Evolutionary conservation across 2,329 filamentous ascomycete genomes (phyloP).

Genomic region (Claviceps paspali): DNA sequence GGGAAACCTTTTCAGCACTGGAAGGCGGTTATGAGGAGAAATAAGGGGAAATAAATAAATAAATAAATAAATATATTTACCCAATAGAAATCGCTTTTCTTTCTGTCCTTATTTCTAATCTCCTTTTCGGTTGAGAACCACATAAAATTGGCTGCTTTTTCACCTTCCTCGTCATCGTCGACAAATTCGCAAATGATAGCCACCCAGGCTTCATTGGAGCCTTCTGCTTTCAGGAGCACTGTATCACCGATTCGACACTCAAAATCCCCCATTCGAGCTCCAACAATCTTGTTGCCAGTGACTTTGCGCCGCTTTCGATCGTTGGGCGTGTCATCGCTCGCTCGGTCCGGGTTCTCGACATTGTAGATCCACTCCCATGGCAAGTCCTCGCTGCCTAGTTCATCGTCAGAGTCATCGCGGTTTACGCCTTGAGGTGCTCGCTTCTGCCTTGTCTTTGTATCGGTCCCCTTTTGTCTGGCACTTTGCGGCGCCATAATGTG

Average conservation of each 20-base stretch:
- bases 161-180: slow-evolving; percentile 46
- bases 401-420: slow-evolving; percentile 77
- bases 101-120: slow-evolving; percentile 69
- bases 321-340: slow-evolving; percentile 13
- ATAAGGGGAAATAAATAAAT: too few species aligned
- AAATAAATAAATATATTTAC: slow-evolving; percentile 27
- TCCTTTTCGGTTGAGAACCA: slow-evolving; percentile 94
- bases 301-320: slow-evolving; percentile 22
- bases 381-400: slow-evolving; percentile 56
- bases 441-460: slow-evolving; percentile 9
- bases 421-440: slow-evolving; percentile 35
- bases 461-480: slow-evolving; percentile 7
- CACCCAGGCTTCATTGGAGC: slow-evolving; percentile 78
- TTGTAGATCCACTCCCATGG: slow-evolving; percentile 71
- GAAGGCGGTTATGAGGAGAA: too few species aligned
- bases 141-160: slow-evolving; percentile 77
- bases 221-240: slow-evolving; percentile 77
- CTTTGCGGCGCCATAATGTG: slow-evolving; percentile 13
- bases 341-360: slow-evolving; percentile 16
- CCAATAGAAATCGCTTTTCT: slow-evolving; percentile 61
- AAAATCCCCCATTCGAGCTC: slow-evolving; percentile 69
- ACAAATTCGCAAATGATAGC: slow-evolving; percentile 75
- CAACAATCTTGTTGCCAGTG: slow-evolving; percentile 44
- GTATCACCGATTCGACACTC: slow-evolving; percentile 69
- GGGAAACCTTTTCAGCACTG: neutral